phyloP scores from a whole-genome alignment of 2,329 filamentous ascomycete genomes.

The Xylariales sp. region DNA sequence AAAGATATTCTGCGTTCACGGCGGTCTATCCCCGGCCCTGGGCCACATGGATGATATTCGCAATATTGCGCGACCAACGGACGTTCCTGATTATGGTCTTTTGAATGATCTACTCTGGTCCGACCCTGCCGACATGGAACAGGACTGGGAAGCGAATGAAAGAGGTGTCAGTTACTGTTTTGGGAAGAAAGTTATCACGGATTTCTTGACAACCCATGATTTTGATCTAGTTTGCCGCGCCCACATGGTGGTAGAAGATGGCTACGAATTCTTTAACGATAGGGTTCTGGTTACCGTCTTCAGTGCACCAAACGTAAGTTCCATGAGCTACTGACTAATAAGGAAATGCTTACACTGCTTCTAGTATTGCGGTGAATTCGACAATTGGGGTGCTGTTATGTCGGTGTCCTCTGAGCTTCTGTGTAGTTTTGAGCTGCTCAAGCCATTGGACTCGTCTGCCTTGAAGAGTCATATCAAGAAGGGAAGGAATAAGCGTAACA shows the following conservation, averaged over 20 bases:
- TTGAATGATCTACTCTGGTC: conserved; percentile 96
- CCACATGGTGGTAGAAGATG: conserved; percentile 99
- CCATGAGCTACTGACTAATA: neutral
- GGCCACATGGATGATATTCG: conserved; percentile 98
- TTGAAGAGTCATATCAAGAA: conserved; percentile 99
- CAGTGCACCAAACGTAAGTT: conserved; percentile 91
- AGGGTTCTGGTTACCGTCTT: conserved; percentile 94
- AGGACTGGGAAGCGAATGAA: conserved; percentile 97
- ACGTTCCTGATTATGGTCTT: conserved; percentile 93
- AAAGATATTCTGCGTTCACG: conserved; percentile 97
- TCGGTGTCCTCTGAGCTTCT: conserved; percentile 89
- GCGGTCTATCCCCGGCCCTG: conserved; percentile 85
- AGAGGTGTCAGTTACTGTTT: conserved; percentile 97
- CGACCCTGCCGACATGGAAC: conserved; percentile 95
- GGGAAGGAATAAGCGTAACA: conserved; percentile 88
- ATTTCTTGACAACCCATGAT: conserved; percentile 90
- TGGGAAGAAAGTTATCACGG: conserved; percentile 95
- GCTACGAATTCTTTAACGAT: conserved; percentile 98
- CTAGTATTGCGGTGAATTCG: conserved; percentile 96
- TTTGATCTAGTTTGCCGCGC: conserved; percentile 96
- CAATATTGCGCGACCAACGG: conserved; percentile 89
- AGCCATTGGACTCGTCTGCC: conserved; percentile 91
- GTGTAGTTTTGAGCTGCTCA: conserved; percentile 95
- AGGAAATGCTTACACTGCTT: conserved; percentile 21
- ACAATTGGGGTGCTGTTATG: conserved; percentile 99